phyloP scores from a whole-genome alignment of 2,329 filamentous ascomycete species.

The Aspergillus tamarii region DNA sequence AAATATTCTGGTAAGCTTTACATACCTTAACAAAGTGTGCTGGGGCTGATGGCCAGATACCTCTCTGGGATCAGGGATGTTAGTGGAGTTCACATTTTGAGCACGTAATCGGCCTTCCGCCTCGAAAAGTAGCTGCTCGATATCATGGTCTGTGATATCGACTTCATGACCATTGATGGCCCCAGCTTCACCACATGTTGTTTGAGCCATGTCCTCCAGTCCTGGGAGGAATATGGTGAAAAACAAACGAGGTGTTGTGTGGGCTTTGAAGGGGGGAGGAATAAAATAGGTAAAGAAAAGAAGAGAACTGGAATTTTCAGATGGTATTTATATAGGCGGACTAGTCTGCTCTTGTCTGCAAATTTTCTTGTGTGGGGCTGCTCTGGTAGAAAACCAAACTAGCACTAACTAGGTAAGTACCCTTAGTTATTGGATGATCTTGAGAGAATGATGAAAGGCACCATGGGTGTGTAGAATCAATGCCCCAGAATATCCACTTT shows the following conservation, averaged over 20 bases:
- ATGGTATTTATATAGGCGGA: neutral
- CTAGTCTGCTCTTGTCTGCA: neutral
- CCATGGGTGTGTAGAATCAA: no score
- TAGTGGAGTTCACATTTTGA: slow-evolving; percentile 9
- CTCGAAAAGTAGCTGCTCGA: slow-evolving; percentile 65
- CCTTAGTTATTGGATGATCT: no score
- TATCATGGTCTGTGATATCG: slow-evolving; percentile 64
- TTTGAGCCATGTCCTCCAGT: slow-evolving; percentile 11
- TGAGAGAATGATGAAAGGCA: no score
- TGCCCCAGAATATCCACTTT: no score
- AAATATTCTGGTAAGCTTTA: neutral
- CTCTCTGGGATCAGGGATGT: neutral
- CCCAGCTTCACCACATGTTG: slow-evolving; percentile 3
- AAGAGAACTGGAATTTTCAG: neutral
- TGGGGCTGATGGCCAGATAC: neutral
- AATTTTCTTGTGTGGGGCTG: neutral
- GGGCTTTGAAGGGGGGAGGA: neutral
- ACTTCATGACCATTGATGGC: slow-evolving; percentile 25
- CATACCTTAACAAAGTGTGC: slow-evolving; percentile 19
- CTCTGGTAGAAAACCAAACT: neutral
- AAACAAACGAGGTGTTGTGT: neutral
- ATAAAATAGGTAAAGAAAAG: neutral
- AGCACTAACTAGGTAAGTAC: neutral
- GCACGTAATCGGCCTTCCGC: slow-evolving; percentile 61
- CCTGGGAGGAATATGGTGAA: slow-evolving; percentile 5